These are phyloP conservation scores for Neurospora sp. DNA, from an alignment of 2,329 filamentous ascomycete genomes.

Conservation along the genomic window DNA sequence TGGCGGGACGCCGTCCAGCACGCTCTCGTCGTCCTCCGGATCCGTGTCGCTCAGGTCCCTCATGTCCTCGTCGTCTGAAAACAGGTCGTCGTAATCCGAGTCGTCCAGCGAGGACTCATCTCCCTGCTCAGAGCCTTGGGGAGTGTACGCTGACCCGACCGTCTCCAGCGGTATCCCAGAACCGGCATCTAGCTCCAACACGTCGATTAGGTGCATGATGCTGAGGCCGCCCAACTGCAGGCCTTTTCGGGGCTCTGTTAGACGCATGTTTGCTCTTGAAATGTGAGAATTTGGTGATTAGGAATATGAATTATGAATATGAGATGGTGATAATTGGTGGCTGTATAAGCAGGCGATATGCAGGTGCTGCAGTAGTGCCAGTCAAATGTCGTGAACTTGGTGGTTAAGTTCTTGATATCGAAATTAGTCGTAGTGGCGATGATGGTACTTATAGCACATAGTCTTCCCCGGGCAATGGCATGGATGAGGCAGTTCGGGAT, in stretches of 20 bases:
- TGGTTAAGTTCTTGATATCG: background rate
- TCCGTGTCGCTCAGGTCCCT: background rate
- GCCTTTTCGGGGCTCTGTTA: background rate
- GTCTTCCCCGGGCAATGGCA: background rate
- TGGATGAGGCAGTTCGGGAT: background rate
- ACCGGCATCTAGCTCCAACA: conserved; percentile 5
- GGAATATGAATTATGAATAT: background rate
- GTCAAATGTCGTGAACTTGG: background rate
- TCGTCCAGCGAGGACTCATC: background rate
- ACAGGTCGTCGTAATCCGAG: background rate
- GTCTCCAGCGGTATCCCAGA: background rate
- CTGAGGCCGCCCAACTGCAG: background rate
- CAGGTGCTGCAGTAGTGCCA: background rate
- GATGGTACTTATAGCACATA: background rate
- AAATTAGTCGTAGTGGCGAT: background rate
- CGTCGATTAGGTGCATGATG: conserved; percentile 1
- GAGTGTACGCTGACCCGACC: background rate
- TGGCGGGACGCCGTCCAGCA: background rate
- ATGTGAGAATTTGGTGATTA: background rate
- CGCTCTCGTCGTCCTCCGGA: background rate
- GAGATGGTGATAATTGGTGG: background rate
- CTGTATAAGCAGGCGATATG: background rate
- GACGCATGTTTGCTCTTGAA: conserved; percentile 1
- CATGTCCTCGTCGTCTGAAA: background rate
- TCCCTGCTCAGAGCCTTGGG: background rate